A percentile compares a stretch with the other conserved stretches of the same genome.
Evolutionary conservation across 164 flowering plant genomes (phyloP).

Genomic region (Saururus chinensis): DNA sequence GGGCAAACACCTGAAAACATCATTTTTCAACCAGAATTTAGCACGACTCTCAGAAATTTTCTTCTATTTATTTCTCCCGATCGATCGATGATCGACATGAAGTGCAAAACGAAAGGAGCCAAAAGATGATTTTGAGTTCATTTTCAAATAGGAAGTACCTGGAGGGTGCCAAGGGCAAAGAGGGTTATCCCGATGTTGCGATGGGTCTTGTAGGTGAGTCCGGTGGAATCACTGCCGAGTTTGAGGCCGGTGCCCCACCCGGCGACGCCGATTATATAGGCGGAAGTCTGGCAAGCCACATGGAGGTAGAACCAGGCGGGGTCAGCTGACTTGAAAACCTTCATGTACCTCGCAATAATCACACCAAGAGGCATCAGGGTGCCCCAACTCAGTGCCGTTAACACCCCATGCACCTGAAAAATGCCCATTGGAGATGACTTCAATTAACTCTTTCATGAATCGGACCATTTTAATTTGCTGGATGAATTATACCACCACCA

Average conservation of each 20-base stretch:
- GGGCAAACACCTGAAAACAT: constrained; percentile 66
- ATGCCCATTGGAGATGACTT: not conserved
- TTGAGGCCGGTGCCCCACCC: constrained; percentile 31
- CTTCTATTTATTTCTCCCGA: too few species aligned
- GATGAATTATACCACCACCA: too few species aligned
- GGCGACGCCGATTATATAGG: constrained; percentile 25
- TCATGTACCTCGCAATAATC: constrained; percentile 72
- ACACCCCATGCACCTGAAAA: constrained; percentile 68
- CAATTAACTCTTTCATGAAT: too few species aligned
- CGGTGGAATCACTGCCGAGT: constrained; percentile 20
- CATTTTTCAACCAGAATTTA: too few species aligned
- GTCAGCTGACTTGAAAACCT: constrained; percentile 51
- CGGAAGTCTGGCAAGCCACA: constrained; percentile 21
- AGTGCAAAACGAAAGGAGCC: not conserved
- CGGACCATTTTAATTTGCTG: too few species aligned
- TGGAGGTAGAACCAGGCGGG: constrained; percentile 39
- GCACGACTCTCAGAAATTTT: too few species aligned
- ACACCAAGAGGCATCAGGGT: constrained; percentile 68
- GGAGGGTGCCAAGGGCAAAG: constrained; percentile 20
- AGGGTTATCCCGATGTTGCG: constrained; percentile 26
- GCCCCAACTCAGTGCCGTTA: constrained; percentile 80
- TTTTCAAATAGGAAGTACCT: constrained; percentile 10
- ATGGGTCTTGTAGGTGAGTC: constrained; percentile 14
- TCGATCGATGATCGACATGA: not conserved
- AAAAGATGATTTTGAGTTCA: not conserved